Percentiles rank a stretch among this genome's conserved stretches.
These are phyloP conservation scores for Brassica incana DNA, from an alignment of 345 rosid species.

Conservation along the genomic window DNA sequence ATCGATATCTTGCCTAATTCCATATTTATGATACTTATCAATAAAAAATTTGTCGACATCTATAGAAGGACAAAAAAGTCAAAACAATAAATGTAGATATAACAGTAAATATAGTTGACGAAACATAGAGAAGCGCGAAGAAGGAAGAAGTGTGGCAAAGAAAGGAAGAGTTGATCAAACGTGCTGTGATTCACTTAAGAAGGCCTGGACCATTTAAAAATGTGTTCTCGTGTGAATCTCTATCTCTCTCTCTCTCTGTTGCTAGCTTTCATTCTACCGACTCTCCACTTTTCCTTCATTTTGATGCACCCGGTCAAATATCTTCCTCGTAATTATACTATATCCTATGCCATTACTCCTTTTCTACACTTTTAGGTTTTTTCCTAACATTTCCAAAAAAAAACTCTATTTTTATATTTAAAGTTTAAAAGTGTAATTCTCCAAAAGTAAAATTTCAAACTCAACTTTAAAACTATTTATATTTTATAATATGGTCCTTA, in stretches of 20 bases:
- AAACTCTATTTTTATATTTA: too few relatives aligned
- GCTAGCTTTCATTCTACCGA: neutral
- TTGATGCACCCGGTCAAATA: neutral
- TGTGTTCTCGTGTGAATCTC: neutral
- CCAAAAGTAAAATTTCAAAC: too few relatives aligned
- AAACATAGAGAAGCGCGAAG: constrained; percentile 27
- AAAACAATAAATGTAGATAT: constrained; percentile 25
- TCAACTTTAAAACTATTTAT: too few relatives aligned
- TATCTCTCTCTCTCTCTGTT: neutral
- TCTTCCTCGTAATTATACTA: neutral
- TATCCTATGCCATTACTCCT: neutral
- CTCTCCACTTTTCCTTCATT: neutral
- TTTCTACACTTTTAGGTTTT: constrained; percentile 3
- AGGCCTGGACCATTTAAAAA: too few relatives aligned
- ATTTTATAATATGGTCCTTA: too few relatives aligned
- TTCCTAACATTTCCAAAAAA: too few relatives aligned
- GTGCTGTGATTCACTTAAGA: too few relatives aligned
- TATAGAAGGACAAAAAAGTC: constrained; percentile 15
- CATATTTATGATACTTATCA: neutral
- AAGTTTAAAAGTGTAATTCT: too few relatives aligned
- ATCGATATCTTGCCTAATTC: neutral
- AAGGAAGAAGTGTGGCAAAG: neutral
- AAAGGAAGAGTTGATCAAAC: neutral
- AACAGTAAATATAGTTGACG: constrained; percentile 23
- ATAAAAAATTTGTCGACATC: neutral